Evolutionary conservation across 2,329 filamentous ascomycete species (phyloP).

Genomic region (Bipolaris victoriae): DNA sequence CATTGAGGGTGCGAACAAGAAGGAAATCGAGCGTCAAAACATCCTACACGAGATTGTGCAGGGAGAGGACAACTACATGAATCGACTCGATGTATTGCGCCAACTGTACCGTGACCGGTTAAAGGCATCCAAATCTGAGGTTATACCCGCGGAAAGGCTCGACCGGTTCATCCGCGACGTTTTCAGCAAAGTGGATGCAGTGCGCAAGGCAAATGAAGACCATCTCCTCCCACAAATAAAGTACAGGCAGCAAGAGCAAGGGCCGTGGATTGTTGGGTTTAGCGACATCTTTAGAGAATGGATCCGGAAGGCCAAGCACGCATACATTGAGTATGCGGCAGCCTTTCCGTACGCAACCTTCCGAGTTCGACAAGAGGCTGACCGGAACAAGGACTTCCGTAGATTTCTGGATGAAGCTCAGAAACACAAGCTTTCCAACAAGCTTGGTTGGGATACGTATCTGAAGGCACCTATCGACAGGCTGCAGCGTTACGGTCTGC

Average conservation of each 20-base stretch:
- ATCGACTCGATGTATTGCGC: slow-evolving; percentile 83
- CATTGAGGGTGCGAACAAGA: slow-evolving; percentile 73
- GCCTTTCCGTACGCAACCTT: slow-evolving; percentile 85
- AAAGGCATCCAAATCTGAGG: slow-evolving; percentile 72
- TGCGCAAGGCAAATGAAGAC: slow-evolving; percentile 91
- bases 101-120: slow-evolving; percentile 86
- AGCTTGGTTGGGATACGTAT: slow-evolving; percentile 92
- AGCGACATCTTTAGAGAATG: slow-evolving; percentile 98
- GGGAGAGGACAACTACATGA: slow-evolving; percentile 89
- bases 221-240: slow-evolving; percentile 91
- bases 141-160: slow-evolving; percentile 79
- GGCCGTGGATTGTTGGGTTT: slow-evolving; percentile 91
- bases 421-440: slow-evolving; percentile 77
- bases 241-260: slow-evolving; percentile 95
- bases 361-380: slow-evolving; percentile 80
- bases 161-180: slow-evolving; percentile 82
- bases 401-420: slow-evolving; percentile 83
- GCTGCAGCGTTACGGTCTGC: slow-evolving; percentile 84
- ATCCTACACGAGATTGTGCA: slow-evolving; percentile 94
- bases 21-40: slow-evolving; percentile 92
- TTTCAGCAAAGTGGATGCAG: slow-evolving; percentile 87
- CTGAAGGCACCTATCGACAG: slow-evolving; percentile 92
- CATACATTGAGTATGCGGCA: slow-evolving; percentile 91
- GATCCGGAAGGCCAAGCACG: slow-evolving; percentile 89
- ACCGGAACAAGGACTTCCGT: slow-evolving; percentile 83